Base-by-base conservation (phyloP, 768 basidiomycete species). In the Russula lepida region DNA sequence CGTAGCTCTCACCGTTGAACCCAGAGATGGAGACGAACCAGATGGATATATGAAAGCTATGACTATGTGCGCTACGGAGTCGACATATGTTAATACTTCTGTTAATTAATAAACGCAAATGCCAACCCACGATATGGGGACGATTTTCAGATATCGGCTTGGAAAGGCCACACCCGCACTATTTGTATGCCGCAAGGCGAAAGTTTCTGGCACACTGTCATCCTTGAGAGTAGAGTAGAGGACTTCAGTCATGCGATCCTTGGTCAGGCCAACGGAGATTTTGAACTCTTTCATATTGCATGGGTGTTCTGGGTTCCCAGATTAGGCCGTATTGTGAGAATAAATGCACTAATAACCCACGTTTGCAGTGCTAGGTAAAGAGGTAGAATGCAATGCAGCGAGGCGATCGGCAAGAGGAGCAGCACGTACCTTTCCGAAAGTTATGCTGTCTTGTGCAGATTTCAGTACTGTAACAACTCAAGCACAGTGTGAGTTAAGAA, bases 201-300 rank as follows among this genome's bases (percentile, higher is more conserved):
- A 89, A 0, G 81, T 84, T 70, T 92, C 89, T 0, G 82, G 72
- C 4, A 77, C 71, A 2, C 74, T 59, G 63, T 89, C 86, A 65
- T 92, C 89, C 71, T 84, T 84, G 58, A 91, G 79, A 2, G 76
- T 74, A 0, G 81, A 71, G 53, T 83, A 82, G 11, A 91, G 74
- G 35, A 87, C 81, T 68, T 90, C 83, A 2, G 76, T 81, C 81
- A 92, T 80, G 67, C 81, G 79, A 66, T 88, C 84, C 61, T 81
- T 78, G 25, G 79, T 77, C 41, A 79, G 72, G 6, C 89, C 90
- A 21, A 84, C 80, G 60, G 81, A 84, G 12, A 91, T 68, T 69
- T 84, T 85, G 76, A 92, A 87, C 58, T 90, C 87, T 69, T 88
- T 89, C 84, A 88, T 84, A 67, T 90, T 90, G 69, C 90, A 92